A percentile compares a stretch with the other conserved stretches of the same genome.
phyloP scores from a whole-genome alignment of 2,329 filamentous ascomycete genomes.

The Aaosphaeria pasadenensis region DNA sequence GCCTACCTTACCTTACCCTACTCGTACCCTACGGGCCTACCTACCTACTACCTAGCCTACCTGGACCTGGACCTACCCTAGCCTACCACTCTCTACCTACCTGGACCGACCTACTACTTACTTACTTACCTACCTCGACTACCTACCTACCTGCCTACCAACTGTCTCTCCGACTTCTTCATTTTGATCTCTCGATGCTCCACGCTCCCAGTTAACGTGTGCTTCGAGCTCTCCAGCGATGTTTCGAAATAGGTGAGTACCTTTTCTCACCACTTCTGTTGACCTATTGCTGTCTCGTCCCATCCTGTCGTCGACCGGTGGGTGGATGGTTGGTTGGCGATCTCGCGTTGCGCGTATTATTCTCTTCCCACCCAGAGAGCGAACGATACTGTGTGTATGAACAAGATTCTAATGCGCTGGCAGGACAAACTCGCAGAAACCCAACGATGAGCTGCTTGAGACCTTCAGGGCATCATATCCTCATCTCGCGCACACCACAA shows the following conservation, averaged over 20 bases:
- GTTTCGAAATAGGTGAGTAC: constrained; percentile 46
- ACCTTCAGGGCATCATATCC: constrained; percentile 83
- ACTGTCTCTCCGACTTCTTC: constrained; percentile 19
- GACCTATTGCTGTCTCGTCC: constrained; percentile 12
- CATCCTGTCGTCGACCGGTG: too few species aligned
- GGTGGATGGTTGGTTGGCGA: too few species aligned
- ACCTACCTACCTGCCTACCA: constrained; percentile 9
- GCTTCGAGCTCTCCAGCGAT: constrained; percentile 36
- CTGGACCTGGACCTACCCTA: too few species aligned
- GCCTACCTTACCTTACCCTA: too few species aligned
- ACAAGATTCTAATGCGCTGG: constrained; percentile 8
- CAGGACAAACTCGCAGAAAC: constrained; percentile 80
- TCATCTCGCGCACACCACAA: constrained; percentile 51
- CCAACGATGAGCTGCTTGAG: constrained; percentile 77
- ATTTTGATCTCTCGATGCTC: constrained; percentile 29
- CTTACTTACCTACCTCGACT: too few species aligned
- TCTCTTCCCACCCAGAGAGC: too few species aligned
- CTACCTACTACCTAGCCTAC: too few species aligned
- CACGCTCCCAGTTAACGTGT: constrained; percentile 13
- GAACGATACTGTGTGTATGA: too few species aligned
- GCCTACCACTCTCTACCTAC: too few species aligned
- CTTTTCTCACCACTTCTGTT: not conserved
- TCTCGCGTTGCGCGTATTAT: too few species aligned
- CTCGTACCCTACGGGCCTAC: too few species aligned
- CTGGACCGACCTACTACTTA: too few species aligned